Base-by-base conservation (phyloP, 192 early-diverging fungal genomes). In the Rhizophagus sp. region DNA sequence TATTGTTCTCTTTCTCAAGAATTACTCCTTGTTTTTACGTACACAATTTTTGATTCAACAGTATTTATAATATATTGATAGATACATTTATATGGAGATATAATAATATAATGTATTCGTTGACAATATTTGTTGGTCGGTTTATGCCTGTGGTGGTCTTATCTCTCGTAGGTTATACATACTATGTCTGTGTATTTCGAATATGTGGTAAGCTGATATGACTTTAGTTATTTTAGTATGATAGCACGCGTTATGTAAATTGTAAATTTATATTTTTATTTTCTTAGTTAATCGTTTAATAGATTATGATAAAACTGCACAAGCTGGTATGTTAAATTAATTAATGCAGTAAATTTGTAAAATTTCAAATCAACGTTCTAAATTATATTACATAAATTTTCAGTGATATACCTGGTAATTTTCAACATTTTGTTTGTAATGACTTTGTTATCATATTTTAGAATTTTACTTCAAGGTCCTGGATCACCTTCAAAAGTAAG, bases 401-500 rank as follows among this genome's bases (percentile, higher is more conserved):
- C 62, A 86, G 85, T 65, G 17, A 25, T 85, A 27, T 87, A 87
- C 65, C 39, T 87, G 39, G 80, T 83, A 10, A 67, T 85, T 0
- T 81, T 79, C 41, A 79, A 83, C 69, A 69, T 83, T 17, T 62
- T 86, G 8, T 74, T 85, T 19, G 17, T 82, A 13, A 73, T 90
- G 49, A 81, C 84, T 19, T 80, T 84, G 27, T 68, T 83, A 24
- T 87, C 87, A 4, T 90, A 90, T 47, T 73, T 77, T 12, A 76
- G 87, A 34, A 82, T 85, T 49, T 76, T 90, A 7, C 79, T 70
- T 52, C 75, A 73, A 41, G 80, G 44, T 4, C 87, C 88, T 22
- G 88, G 87, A 22, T 82, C 83, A n/a, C 84, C 87, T n/a, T 70
- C 82, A 76, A 82, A 85, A 80, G 85, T 75, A 86, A 36, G 64